These are phyloP conservation scores for Turritis glabra DNA, from an alignment of 345 rosid species.

Conservation along the genomic window DNA sequence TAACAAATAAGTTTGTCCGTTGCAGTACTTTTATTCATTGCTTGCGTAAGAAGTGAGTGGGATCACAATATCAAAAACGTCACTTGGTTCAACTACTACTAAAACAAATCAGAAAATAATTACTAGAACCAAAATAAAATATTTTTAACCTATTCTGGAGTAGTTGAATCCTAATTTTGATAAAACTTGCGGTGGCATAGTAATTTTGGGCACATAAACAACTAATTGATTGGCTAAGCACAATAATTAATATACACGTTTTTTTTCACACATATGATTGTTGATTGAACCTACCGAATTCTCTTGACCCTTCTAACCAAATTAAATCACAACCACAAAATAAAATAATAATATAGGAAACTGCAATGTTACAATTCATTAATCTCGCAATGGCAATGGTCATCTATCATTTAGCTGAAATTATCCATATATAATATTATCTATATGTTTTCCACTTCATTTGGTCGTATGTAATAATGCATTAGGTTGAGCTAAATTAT, in stretches of 20 bases:
- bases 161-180: not conserved
- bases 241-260: constrained; percentile 13
- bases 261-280: not conserved
- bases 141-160: not conserved
- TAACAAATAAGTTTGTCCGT: constrained; percentile 38
- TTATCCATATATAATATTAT: not conserved
- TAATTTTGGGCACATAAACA: not conserved
- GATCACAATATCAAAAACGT: not conserved
- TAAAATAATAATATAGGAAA: not conserved
- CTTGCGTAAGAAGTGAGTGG: constrained; percentile 29
- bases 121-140: not conserved
- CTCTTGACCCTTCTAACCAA: constrained; percentile 12
- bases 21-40: constrained; percentile 31
- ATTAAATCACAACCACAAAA: constrained; percentile 22
- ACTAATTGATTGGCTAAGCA: not conserved
- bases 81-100: constrained; percentile 35
- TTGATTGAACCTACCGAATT: constrained; percentile 21
- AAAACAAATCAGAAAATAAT: not conserved
- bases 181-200: not conserved
- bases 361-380: not conserved
- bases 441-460: not conserved
- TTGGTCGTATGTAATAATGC: constrained; percentile 34
- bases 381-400: not conserved
- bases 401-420: not conserved
- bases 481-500: constrained; percentile 27